Percentiles rank a stretch among this genome's conserved stretches.
Conservation (phyloP, 345 rosid species). For the Ricinus communis region DNA sequence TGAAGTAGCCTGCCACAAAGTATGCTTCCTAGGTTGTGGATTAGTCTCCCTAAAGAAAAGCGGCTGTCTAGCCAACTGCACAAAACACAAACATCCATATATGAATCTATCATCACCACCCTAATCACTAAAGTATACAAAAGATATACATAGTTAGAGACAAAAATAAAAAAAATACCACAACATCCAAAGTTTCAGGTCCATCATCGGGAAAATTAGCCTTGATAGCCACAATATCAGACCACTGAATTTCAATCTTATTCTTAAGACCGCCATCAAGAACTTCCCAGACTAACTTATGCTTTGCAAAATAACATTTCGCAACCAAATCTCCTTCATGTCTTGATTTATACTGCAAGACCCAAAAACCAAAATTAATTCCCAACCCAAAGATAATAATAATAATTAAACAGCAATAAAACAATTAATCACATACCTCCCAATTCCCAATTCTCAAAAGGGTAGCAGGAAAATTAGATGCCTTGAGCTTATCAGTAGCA, state of each 20-base stretch:
- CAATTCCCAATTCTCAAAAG: constrained; percentile 73
- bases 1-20: constrained; percentile 97
- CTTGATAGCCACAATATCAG: constrained; percentile 85
- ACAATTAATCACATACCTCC: constrained; percentile 57
- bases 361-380: neutral
- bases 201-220: constrained; percentile 76
- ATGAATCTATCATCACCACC: neutral
- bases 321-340: constrained; percentile 98
- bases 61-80: constrained; percentile 91
- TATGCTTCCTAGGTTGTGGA: constrained; percentile 97
- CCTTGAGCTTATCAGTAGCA: constrained; percentile 77
- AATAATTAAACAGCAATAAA: neutral
- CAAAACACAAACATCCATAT: constrained; percentile 11
- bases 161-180: constrained; percentile 43
- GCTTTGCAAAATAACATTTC: constrained; percentile 97
- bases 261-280: constrained; percentile 94
- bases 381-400: neutral
- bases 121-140: neutral
- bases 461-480: constrained; percentile 88
- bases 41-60: constrained; percentile 95
- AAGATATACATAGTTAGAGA: neutral
- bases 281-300: constrained; percentile 98
- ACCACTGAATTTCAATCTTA: constrained; percentile 98
- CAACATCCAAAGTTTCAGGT: constrained; percentile 79
- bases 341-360: constrained; percentile 78